phyloP scores from a whole-genome alignment of 768 basidiomycete genomes.

The Sarcodon aspratus region DNA sequence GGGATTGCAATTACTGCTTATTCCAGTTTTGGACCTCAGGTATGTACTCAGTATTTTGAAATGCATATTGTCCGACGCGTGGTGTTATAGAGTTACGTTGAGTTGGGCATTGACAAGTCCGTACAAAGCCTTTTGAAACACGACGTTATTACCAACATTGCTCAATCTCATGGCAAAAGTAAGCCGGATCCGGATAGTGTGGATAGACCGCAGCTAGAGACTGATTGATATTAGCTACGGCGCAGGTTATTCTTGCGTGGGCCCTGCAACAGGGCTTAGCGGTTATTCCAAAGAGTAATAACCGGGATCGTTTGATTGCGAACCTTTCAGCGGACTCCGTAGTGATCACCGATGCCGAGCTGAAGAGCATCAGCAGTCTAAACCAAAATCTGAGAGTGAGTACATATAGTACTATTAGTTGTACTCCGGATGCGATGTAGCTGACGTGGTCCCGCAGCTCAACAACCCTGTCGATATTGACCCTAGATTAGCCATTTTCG shows the following conservation, averaged over 20 bases:
- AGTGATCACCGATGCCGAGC: slow-evolving; percentile 44
- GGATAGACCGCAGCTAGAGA: not conserved
- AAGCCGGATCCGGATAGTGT: slow-evolving; percentile 6
- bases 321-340: slow-evolving; percentile 37
- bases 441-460: slow-evolving; percentile 27
- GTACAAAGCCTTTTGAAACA: slow-evolving; percentile 43
- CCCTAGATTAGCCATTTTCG: slow-evolving; percentile 56
- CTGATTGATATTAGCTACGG: slow-evolving; percentile 16
- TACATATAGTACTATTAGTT: slow-evolving; percentile 3
- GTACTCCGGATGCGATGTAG: not conserved
- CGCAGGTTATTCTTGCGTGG: slow-evolving; percentile 40
- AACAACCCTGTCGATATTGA: slow-evolving; percentile 67
- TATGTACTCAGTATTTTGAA: not conserved
- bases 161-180: slow-evolving; percentile 45
- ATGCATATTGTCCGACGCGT: not conserved
- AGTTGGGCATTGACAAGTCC: slow-evolving; percentile 50
- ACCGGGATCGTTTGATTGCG: slow-evolving; percentile 22
- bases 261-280: slow-evolving; percentile 34
- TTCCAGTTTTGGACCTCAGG: slow-evolving; percentile 38
- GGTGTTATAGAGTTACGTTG: slow-evolving; percentile 34
- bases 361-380: slow-evolving; percentile 43
- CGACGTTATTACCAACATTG: slow-evolving; percentile 29
- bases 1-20: slow-evolving; percentile 44
- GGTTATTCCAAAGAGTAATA: slow-evolving; percentile 38
- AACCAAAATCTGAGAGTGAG: slow-evolving; percentile 56